phyloP scores from a whole-genome alignment of 2,329 filamentous ascomycete species.

The Fusarium sp. region DNA sequence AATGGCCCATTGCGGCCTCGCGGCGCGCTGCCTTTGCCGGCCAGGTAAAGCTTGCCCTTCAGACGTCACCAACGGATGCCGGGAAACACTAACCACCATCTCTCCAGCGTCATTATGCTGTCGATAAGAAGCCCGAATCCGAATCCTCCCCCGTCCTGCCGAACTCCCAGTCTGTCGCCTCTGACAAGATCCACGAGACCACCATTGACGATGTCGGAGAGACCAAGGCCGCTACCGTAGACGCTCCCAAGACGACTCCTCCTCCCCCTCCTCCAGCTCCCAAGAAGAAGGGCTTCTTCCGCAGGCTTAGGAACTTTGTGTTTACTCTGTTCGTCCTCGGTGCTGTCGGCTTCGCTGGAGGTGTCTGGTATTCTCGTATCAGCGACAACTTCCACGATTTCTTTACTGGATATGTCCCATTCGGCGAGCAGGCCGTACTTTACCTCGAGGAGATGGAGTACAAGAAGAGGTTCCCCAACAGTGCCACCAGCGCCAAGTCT shows the following conservation, averaged over 20 bases:
- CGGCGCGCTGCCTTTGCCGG: constrained; percentile 46
- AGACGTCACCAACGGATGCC: constrained; percentile 46
- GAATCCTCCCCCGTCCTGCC: constrained; percentile 61
- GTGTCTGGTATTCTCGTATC: constrained; percentile 89
- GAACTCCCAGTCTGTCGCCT: constrained; percentile 60
- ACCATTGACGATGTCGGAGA: constrained; percentile 50
- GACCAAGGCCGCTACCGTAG: constrained; percentile 51
- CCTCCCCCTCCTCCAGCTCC: constrained; percentile 46
- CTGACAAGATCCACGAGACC: constrained; percentile 55
- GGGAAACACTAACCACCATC: constrained; percentile 45
- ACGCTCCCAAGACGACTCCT: constrained; percentile 47
- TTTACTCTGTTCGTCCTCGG: constrained; percentile 79
- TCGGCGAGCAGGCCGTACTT: constrained; percentile 90
- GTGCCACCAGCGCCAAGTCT: constrained; percentile 55
- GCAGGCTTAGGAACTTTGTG: constrained; percentile 78
- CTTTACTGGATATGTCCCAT: constrained; percentile 96
- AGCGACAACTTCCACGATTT: constrained; percentile 99
- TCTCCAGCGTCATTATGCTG: constrained; percentile 64
- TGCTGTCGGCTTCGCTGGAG: constrained; percentile 80
- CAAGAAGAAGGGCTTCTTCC: constrained; percentile 67
- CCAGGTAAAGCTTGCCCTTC: constrained; percentile 49
- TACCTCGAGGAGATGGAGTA: constrained; percentile 97
- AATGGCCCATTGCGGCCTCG: constrained; percentile 61
- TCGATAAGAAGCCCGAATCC: constrained; percentile 60
- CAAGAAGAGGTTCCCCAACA: constrained; percentile 76